Base-by-base conservation (phyloP, 75 land plant genomes). In the Cryptomeria japonica region DNA sequence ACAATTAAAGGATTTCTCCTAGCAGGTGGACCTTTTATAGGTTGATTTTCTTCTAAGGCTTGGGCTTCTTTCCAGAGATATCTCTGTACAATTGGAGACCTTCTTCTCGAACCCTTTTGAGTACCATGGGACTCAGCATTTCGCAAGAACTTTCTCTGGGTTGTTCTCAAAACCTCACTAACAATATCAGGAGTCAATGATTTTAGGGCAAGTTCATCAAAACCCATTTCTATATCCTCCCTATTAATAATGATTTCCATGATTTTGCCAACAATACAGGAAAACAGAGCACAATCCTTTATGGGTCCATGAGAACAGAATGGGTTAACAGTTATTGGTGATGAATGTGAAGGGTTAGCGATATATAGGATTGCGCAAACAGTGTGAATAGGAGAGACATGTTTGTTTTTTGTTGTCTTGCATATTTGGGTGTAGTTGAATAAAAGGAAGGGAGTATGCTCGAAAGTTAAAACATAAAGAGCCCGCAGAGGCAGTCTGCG, bases 121-220 rank as follows among this genome's bases (percentile, higher is more conserved):
- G 90, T 86, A 47, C 95, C 95, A 39, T 93, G 85, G 44, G 93
- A 93, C 38, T 91, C 87, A 31, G 89, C 46, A 78, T 90, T 83
- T 38, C 85, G 93, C 87, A 95, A 90, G 86, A 92, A 89, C 89
- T 87, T 80, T 80, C 88, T 84, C 42, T 95, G 96, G 39, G 92
- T 42, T 42, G 91, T 53, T 39, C 91, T 55, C 25, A 95, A 87
- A 22, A 93, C 89, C 25, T 87, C 87, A 32, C 73, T 19, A 38
- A 95, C 93, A n/a, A 87, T 38, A 41, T 89, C 86, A 6, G 83
- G 15, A 4, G 89, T 87, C 89, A 89, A 89, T 25, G 36, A 16
- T 56, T 85, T 51, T 32, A 85, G 64, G 41, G 28, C 68, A 53
- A 85, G 64, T 53, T 19, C 86, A 34, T 85, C 68, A 34, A 85